Conservation (phyloP, 768 basidiomycete species). For the Phylloporus arenicola region DNA sequence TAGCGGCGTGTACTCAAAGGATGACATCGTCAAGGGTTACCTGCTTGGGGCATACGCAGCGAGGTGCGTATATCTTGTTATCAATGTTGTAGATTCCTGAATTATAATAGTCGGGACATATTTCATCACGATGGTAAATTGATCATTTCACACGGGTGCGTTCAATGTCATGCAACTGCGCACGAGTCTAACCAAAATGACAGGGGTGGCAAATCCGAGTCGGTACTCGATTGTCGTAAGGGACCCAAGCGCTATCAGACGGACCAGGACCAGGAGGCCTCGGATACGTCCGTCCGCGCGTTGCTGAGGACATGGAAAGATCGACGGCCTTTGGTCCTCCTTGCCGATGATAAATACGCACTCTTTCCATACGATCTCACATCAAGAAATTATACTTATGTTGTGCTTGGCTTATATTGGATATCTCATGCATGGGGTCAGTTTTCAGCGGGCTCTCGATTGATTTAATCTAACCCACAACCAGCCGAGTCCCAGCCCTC, state of each 20-base stretch:
- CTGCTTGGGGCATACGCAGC: constrained; percentile 68
- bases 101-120: constrained; percentile 52
- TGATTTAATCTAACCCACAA: constrained; percentile 11
- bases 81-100: constrained; percentile 7
- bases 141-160: constrained; percentile 82
- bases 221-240: constrained; percentile 36
- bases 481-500: constrained; percentile 58
- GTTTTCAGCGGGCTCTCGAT: constrained; percentile 2
- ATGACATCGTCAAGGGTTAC: constrained; percentile 66
- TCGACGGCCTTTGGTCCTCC: constrained; percentile 57
- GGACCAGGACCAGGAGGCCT: constrained; percentile 62
- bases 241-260: constrained; percentile 37
- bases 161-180: background rate
- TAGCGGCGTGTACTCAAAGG: constrained; percentile 66
- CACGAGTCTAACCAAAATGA: constrained; percentile 1
- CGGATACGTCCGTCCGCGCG: constrained; percentile 67
- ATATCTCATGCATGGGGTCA: constrained; percentile 56
- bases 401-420: constrained; percentile 55
- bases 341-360: constrained; percentile 70
- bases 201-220: constrained; percentile 69
- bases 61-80: constrained; percentile 36
- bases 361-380: constrained; percentile 68
- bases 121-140: constrained; percentile 61
- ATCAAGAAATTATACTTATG: constrained; percentile 44
- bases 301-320: constrained; percentile 53